Conservation (phyloP, 148 eudicot genomes). For the Rhododendron williamsianum region DNA sequence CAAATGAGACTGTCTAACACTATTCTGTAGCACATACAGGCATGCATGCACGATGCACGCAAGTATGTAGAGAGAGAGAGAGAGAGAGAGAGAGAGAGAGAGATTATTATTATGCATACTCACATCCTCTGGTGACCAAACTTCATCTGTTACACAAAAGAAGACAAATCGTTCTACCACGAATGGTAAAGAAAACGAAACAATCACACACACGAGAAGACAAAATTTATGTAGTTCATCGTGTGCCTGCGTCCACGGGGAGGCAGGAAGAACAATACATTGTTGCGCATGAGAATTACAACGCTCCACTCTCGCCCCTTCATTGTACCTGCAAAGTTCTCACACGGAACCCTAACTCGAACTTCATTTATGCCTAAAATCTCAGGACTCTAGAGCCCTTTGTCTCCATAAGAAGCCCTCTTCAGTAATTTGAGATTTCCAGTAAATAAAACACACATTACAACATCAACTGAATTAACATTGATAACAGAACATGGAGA, state of each 20-base stretch:
- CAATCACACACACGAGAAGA: neutral
- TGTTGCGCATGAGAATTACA: no score
- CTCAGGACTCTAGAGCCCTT: neutral
- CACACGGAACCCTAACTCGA: neutral
- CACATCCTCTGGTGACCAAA: no score
- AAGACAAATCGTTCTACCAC: neutral
- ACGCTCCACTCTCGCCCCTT: no score
- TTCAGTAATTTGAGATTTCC: neutral
- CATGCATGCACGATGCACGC: no score
- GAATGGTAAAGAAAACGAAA: neutral
- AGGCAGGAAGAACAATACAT: neutral
- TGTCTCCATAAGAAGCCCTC: neutral
- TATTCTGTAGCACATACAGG: no score
- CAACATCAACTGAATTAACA: neutral
- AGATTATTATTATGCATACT: no score
- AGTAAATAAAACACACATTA: neutral
- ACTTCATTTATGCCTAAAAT: neutral
- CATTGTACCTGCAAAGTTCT: neutral
- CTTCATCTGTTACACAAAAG: neutral
- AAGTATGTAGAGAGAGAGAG: no score
- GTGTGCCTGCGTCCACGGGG: neutral
- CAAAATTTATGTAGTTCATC: neutral
- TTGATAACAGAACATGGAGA: neutral
- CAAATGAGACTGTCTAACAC: no score
- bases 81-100: no score